Evolutionary conservation across 2,329 filamentous ascomycete genomes (phyloP), one percentile per base, ranked within the genome.

Genomic region (Endocalyx cinctus): DNA sequence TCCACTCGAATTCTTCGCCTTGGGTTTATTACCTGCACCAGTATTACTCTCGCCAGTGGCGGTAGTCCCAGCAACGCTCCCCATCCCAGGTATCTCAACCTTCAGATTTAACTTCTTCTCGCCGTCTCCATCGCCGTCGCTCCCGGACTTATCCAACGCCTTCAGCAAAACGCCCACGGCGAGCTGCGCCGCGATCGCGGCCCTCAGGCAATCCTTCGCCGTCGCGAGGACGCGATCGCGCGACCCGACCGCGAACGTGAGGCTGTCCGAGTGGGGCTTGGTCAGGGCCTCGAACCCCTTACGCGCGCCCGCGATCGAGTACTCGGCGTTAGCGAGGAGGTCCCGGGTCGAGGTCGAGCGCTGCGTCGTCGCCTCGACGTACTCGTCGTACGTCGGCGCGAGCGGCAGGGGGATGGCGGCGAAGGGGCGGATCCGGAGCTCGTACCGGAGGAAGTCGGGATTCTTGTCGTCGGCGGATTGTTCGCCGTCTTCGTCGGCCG

Each of bases 391-490:
- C 0, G 74, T 63, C 1, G 84, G 79, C 10, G 86, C 67, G 38
- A 78, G 73, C 0, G 87, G 84, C 2, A 86, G 68, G 8, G 74
- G 72, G 35, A 94, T 73, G 6, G 66, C 57, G 1, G 82, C 67
- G 51, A 94, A 95, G 0, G 87, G 86, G 50, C 84, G 85, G 86
- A 94, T 92, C 38, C 89, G 83, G 8, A 94, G 64, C 45, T 92
- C 84, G 56, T 92, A 89, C 10, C 87, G 79, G 5, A 88, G 64
- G 19, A 69, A 60, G 37, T 84, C 74, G 12, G 73, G 75, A 36
- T 79, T 77, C 54, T 88, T 94, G 0, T 23, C 20, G 20, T 23
- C 20, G 20, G 20, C n/a, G 20, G 8, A 8, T 8, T 8, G 8
- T 8, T 23, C n/a, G 20, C 20, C 20, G 20, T 23, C 8, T 8